Evolutionary conservation across 2,329 filamentous ascomycete genomes (phyloP).

Genomic region (Septoria linicola): DNA sequence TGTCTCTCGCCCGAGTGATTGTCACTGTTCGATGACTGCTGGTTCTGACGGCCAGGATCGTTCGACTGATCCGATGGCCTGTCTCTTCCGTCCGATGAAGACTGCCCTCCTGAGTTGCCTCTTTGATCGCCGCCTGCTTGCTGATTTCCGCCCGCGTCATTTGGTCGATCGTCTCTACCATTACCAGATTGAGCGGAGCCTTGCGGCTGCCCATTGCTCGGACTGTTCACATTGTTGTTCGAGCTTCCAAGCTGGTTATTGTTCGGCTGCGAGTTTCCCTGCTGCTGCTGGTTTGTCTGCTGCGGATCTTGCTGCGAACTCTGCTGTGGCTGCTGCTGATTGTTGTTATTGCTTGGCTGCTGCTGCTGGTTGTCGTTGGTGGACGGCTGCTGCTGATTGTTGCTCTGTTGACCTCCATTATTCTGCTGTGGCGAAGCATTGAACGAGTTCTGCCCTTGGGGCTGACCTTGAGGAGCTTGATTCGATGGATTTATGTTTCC

Average conservation of each 20-base stretch:
- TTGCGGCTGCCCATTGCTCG: not conserved
- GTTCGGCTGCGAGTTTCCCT: slow-evolving; percentile 1
- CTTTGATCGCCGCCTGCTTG: too few relatives aligned
- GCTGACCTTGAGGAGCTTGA: not conserved
- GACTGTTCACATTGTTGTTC: too few relatives aligned
- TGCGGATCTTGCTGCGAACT: not conserved
- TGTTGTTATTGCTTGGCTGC: slow-evolving; percentile 1
- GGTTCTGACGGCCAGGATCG: too few relatives aligned
- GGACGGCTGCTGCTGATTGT: too few relatives aligned
- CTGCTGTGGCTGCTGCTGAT: not conserved
- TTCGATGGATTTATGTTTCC: not conserved
- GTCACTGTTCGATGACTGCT: too few relatives aligned
- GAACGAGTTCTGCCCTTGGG: not conserved
- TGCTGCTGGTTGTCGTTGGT: not conserved
- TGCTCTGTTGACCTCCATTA: too few relatives aligned
- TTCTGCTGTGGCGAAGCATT: too few relatives aligned
- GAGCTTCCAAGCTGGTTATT: not conserved
- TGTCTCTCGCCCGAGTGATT: too few relatives aligned
- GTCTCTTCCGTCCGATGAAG: not conserved
- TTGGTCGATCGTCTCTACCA: too few relatives aligned
- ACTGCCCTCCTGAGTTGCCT: too few relatives aligned
- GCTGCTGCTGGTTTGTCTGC: slow-evolving; percentile 2
- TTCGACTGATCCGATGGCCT: not conserved
- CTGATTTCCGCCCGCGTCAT: too few relatives aligned
- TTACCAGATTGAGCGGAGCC: too few relatives aligned